Conservation (phyloP, 139 green algal species). For the Penium margaritaceum region DNA sequence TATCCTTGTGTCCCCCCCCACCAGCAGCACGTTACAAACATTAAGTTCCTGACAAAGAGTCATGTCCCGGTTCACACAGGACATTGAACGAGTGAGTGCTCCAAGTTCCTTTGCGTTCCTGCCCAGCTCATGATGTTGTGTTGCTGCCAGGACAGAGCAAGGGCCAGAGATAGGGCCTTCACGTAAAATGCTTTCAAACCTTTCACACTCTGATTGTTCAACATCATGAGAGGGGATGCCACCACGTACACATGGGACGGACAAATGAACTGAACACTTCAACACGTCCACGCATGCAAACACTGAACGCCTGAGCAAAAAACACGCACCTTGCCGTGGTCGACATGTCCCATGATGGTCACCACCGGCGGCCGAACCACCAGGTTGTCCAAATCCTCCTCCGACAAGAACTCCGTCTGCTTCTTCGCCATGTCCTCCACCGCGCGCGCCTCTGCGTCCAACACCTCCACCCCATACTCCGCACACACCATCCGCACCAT, state of each 20-base stretch:
- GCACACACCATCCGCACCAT: conserved; percentile 65
- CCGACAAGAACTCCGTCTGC: conserved; percentile 63
- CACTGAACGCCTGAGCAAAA: background rate
- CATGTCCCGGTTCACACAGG: no score
- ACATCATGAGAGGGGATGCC: background rate
- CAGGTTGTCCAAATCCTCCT: conserved; percentile 74
- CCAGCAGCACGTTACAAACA: no score
- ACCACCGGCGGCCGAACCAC: conserved; percentile 77
- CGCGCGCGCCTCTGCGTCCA: conserved; percentile 51
- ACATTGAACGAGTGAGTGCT: no score
- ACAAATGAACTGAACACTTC: background rate
- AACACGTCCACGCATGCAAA: background rate
- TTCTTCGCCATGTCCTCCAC: conserved; percentile 58
- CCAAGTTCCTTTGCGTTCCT: no score
- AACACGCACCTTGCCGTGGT: conserved; percentile 80
- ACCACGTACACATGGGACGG: background rate
- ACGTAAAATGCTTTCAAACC: background rate
- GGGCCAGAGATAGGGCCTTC: background rate
- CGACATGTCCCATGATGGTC: conserved; percentile 97
- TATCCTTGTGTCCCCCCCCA: no score
- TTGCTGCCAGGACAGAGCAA: background rate
- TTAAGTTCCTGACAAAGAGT: no score
- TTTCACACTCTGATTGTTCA: background rate
- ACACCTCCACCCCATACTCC: conserved; percentile 63
- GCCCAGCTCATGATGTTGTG: no score